Evolutionary conservation across 2,329 filamentous ascomycete species (phyloP).

Genomic region (Simplicillium aogashimaense): DNA sequence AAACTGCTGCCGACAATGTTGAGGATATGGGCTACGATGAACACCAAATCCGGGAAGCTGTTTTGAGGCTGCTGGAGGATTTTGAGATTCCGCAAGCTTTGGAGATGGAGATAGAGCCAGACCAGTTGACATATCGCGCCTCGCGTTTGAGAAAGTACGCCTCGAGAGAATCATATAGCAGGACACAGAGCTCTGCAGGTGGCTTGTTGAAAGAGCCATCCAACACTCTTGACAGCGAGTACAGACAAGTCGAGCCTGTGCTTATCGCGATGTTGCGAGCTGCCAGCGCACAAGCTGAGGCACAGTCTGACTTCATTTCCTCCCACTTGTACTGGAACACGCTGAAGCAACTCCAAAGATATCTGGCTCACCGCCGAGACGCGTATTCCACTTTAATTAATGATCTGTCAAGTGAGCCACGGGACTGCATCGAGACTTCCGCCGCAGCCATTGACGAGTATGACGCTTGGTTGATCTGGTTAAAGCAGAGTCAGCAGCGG

Average conservation of each 20-base stretch:
- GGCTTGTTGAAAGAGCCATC: not conserved
- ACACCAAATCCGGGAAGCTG: constrained; percentile 69
- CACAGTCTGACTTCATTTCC: constrained; percentile 72
- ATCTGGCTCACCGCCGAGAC: constrained; percentile 51
- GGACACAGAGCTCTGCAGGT: too few species aligned
- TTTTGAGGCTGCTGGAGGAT: constrained; percentile 71
- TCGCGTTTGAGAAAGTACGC: constrained; percentile 50
- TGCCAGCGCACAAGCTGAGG: constrained; percentile 66
- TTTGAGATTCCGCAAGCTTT: constrained; percentile 67
- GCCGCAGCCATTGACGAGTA: constrained; percentile 68
- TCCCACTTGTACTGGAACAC: constrained; percentile 82
- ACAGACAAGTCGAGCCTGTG: constrained; percentile 31
- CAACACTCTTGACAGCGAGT: not conserved
- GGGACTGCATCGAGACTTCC: constrained; percentile 59
- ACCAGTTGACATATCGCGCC: constrained; percentile 63
- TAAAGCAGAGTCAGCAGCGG: constrained; percentile 72
- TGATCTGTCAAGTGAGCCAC: constrained; percentile 62
- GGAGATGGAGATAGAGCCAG: constrained; percentile 47
- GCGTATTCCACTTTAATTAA: constrained; percentile 63
- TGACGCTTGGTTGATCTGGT: constrained; percentile 72
- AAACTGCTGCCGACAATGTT: constrained; percentile 52
- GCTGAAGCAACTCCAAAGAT: constrained; percentile 60
- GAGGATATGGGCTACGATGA: constrained; percentile 69
- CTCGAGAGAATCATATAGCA: constrained; percentile 39
- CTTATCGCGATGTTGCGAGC: constrained; percentile 66